Evolutionary conservation across 2,329 filamentous ascomycete genomes (phyloP), one percentile per base, ranked within the genome.

Genomic region (Pseudovirgaria hyperparasitica): DNA sequence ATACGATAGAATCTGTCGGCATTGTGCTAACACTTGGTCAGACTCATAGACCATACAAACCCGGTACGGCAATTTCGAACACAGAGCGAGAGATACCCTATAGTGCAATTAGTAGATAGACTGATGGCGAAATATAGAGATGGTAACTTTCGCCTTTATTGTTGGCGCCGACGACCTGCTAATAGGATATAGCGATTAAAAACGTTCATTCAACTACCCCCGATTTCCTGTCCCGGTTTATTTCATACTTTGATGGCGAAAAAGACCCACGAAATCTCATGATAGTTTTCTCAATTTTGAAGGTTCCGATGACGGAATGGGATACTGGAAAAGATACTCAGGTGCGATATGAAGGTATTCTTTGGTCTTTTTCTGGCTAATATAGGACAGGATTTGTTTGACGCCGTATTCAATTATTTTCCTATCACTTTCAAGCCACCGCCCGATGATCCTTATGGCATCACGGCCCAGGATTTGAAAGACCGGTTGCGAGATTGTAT

Each of bases 321-420:
- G 66, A 71, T 37, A 67, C 78, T 32, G 60, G 63, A 4, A 60
- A 61, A 20, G 62, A 75, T 46, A 66, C 65, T 12, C 70, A 76
- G 54, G 66, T 69, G 52, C 22, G 36, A n/a, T 9, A 6, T 2
- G n/a, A 7, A 11, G 4, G 3, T 13, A 5, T 6, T 9, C n/a
- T n/a, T 10, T 8, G 6, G 5, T 11, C 7, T 23, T 19, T n/a
- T 21, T 16, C 9, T 8, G n/a, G 16, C 16, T 18, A 4, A 9
- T 9, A 19, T 17, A 4, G 13, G 9, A 25, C 32, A 54, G 43
- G 60, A 65, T 16, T 57, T 78, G 23, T 79, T 79, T 42, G 75
- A 80, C 37, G 64, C 72, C 4, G 72, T 76, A 11, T 80, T 77
- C 50, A 77, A 76, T 40, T 80, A 80, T 47, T 80, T 79, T 43